Base-by-base conservation (phyloP, 2,329 filamentous ascomycete species). In the Claviceps arundinis region DNA sequence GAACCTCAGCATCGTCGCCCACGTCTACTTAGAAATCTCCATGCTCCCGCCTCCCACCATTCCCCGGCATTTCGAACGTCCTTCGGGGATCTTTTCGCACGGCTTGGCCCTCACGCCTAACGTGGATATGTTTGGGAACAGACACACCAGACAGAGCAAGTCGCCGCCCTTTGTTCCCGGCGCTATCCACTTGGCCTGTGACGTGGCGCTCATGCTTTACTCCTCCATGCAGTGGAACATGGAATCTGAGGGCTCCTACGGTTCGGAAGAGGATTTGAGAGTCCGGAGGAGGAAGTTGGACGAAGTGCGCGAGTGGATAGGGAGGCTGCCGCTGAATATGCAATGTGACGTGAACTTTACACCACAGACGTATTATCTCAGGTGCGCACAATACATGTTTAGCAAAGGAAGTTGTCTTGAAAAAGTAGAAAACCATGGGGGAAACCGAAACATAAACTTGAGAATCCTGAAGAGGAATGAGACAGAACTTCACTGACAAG, bases 171-270 rank as follows among this genome's bases (percentile, higher is more conserved):
- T 56, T 53, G 52, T 55, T 5, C 43, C 47, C 5, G 54, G 55
- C 4, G 53, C 54, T 7, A 49, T 55, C 1, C 41, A 54, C 13
- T 45, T 54, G 16, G 44, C 46, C 4, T 58, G 56, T 11, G 56
- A 58, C 30, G 41, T 57, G 24, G 55, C 54, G 8, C n/a, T 54
- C 2, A 53, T 57, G 37, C 52, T 57, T 2, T 54, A 57, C 34
- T 50, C 52, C 37, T 46, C 42, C 2, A 57, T 57, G 57, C 49
- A 51, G 4, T 52, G 51, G 46, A 56, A 58, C 24, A 5, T 37
- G 16, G 41, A 42, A 16, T 43, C 37, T 1, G 48, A 50, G 26
- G 37, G 46, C 7, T 44, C 48, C 14, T n/a, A 37, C 16, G 54
- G 50, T 1, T 50, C 19, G 5, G 53, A 51, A 2, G 49, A 54